Percentiles rank a stretch among this genome's conserved stretches.
These are phyloP conservation scores for Naumovozyma baii DNA, from an alignment of 805 yeast species.

Conservation along the genomic window DNA sequence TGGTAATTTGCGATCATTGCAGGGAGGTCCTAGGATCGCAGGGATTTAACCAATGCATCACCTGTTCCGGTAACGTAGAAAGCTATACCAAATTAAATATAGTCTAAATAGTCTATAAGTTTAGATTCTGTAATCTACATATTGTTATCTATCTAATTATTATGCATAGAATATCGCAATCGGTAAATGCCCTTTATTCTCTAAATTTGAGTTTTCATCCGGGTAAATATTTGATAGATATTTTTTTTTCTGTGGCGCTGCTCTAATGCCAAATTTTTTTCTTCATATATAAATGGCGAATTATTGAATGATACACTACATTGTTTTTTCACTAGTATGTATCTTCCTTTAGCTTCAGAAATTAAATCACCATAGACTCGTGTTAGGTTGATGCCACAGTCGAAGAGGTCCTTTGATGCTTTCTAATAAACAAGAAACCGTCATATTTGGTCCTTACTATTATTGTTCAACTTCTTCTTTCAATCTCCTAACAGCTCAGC, in stretches of 20 bases:
- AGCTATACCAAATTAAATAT: slow-evolving; percentile 35
- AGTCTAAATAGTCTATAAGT: slow-evolving; percentile 8
- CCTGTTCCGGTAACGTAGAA: slow-evolving; percentile 72
- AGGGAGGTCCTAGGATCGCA: slow-evolving; percentile 62
- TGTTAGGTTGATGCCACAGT: slow-evolving; percentile 14
- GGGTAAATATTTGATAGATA: slow-evolving; percentile 2
- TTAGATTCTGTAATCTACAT: too few species aligned
- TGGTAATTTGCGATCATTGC: slow-evolving; percentile 81
- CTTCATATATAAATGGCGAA: not conserved
- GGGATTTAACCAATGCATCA: slow-evolving; percentile 70
- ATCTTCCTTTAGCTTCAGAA: slow-evolving; percentile 2
- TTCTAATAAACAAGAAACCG: slow-evolving; percentile 10
- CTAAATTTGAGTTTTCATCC: not conserved
- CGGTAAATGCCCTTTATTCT: slow-evolving; percentile 1
- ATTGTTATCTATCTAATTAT: too few species aligned
- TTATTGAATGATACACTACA: not conserved
- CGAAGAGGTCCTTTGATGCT: slow-evolving; percentile 21
- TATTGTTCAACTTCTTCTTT: slow-evolving; percentile 25
- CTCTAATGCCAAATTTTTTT: slow-evolving; percentile 1
- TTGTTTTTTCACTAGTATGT: not conserved
- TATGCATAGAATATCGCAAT: too few species aligned
- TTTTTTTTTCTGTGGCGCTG: not conserved
- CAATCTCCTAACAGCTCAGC: slow-evolving; percentile 48
- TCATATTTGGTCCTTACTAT: slow-evolving; percentile 23
- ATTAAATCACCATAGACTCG: slow-evolving; percentile 24